Evolutionary conservation across 345 rosid species (phyloP).

Genomic region (Acer campestre): DNA sequence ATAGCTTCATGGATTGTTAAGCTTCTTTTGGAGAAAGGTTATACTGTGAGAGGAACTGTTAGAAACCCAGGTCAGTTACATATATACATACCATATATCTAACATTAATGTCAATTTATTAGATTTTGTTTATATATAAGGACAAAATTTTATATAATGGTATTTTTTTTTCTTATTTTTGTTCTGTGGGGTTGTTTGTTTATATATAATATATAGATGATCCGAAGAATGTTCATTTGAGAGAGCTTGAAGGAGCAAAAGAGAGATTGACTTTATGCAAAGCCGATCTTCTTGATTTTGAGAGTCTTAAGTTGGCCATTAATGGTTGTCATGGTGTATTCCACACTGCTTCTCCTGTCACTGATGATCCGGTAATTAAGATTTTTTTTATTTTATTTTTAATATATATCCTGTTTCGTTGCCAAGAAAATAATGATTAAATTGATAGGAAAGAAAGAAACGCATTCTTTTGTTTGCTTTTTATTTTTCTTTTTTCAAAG

Average conservation of each 20-base stretch:
- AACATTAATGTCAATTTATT: background rate
- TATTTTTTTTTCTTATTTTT: background rate
- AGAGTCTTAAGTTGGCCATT: slow-evolving; percentile 65
- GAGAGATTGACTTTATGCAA: slow-evolving; percentile 76
- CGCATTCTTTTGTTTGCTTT: background rate
- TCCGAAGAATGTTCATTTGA: slow-evolving; percentile 81
- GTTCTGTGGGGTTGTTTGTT: background rate
- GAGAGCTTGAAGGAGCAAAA: slow-evolving; percentile 86
- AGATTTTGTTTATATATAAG: background rate
- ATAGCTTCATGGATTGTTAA: slow-evolving; percentile 98
- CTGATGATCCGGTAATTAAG: slow-evolving; percentile 90
- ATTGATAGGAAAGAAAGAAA: background rate
- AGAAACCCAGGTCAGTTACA: slow-evolving; percentile 69
- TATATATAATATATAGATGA: slow-evolving; percentile 45
- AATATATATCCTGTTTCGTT: slow-evolving; percentile 21
- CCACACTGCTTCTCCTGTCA: slow-evolving; percentile 95
- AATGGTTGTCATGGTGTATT: slow-evolving; percentile 91
- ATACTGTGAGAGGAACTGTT: slow-evolving; percentile 80
- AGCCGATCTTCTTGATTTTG: slow-evolving; percentile 83
- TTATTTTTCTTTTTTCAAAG: background rate
- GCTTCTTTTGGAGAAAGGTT: slow-evolving; percentile 76
- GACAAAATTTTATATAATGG: too few relatives aligned
- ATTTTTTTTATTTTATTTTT: background rate
- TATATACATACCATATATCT: background rate
- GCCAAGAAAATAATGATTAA: slow-evolving; percentile 18